A percentile compares a stretch with the other conserved stretches of the same genome.
These are phyloP conservation scores for Claviceps sorghi DNA, from an alignment of 2,329 filamentous ascomycete genomes.

Conservation along the genomic window DNA sequence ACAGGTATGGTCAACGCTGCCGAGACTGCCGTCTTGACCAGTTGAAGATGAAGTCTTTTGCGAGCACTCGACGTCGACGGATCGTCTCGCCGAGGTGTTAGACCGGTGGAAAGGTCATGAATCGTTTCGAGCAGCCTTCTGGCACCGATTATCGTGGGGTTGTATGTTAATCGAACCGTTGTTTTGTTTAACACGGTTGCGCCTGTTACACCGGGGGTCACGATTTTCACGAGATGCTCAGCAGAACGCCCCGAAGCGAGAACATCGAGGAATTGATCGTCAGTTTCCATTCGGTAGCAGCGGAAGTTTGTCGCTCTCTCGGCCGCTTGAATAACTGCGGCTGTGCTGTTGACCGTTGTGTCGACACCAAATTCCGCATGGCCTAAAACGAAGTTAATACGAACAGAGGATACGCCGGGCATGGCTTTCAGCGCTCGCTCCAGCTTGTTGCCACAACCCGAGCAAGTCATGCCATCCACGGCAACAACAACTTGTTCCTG, in stretches of 20 bases:
- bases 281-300: slow-evolving; percentile 12
- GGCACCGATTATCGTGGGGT: slow-evolving; percentile 20
- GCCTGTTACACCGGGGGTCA: slow-evolving; percentile 14
- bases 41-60: slow-evolving; percentile 17
- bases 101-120: slow-evolving; percentile 8
- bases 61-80: slow-evolving; percentile 16
- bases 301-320: slow-evolving; percentile 18
- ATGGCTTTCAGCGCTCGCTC: slow-evolving; percentile 14
- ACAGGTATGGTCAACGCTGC: slow-evolving; percentile 21
- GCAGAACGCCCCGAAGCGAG: slow-evolving; percentile 10
- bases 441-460: slow-evolving; percentile 22
- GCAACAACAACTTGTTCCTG: slow-evolving; percentile 15
- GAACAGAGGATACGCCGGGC: slow-evolving; percentile 17
- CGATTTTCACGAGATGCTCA: slow-evolving; percentile 10
- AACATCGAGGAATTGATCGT: slow-evolving; percentile 17
- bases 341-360: slow-evolving; percentile 9
- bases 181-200: slow-evolving; percentile 15
- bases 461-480: slow-evolving; percentile 24
- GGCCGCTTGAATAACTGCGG: slow-evolving; percentile 14
- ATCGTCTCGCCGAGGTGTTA: slow-evolving; percentile 20
- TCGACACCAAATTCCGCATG: slow-evolving; percentile 20
- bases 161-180: slow-evolving; percentile 19
- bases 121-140: slow-evolving; percentile 14
- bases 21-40: slow-evolving; percentile 17
- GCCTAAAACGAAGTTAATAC: slow-evolving; percentile 25